Evolutionary conservation across 495 filamentous ascomycete species (phyloP).

Genomic region (Penicillium turbatum): DNA sequence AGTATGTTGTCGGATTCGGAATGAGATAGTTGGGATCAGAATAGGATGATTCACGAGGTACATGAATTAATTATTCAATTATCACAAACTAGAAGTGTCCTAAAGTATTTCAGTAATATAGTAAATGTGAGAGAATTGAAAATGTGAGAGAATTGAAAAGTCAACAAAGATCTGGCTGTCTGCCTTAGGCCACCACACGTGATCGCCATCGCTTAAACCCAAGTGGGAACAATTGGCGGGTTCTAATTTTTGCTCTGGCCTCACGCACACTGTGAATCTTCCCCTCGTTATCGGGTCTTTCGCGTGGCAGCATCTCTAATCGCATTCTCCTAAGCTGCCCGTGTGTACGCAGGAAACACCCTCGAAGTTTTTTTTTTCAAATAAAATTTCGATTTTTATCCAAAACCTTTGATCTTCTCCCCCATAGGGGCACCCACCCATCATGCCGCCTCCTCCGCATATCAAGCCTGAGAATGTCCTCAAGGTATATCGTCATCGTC

Average conservation of each 20-base stretch:
- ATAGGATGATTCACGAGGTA: not conserved
- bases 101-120: too few relatives aligned
- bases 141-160: too few relatives aligned
- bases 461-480: conserved; percentile 98
- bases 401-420: conserved; percentile 4
- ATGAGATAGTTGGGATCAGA: conserved; percentile 3
- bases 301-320: conserved; percentile 42
- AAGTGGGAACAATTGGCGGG: conserved; percentile 32
- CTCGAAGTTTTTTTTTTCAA: not conserved
- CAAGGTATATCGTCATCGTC: conserved; percentile 53
- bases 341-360: conserved; percentile 16
- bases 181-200: conserved; percentile 22
- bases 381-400: conserved; percentile 1
- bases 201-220: conserved; percentile 42
- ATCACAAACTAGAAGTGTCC: too few relatives aligned
- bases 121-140: too few relatives aligned
- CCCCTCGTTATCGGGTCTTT: conserved; percentile 32
- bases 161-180: too few relatives aligned
- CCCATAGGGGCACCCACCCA: conserved; percentile 46
- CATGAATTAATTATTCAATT: not conserved
- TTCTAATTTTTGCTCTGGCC: conserved; percentile 32
- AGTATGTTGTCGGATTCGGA: conserved; percentile 2
- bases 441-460: conserved; percentile 91
- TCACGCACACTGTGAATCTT: conserved; percentile 42
- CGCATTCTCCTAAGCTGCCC: conserved; percentile 23